phyloP scores from a whole-genome alignment of 1,139 yeast species.

The Yamadazyma conglobata region DNA sequence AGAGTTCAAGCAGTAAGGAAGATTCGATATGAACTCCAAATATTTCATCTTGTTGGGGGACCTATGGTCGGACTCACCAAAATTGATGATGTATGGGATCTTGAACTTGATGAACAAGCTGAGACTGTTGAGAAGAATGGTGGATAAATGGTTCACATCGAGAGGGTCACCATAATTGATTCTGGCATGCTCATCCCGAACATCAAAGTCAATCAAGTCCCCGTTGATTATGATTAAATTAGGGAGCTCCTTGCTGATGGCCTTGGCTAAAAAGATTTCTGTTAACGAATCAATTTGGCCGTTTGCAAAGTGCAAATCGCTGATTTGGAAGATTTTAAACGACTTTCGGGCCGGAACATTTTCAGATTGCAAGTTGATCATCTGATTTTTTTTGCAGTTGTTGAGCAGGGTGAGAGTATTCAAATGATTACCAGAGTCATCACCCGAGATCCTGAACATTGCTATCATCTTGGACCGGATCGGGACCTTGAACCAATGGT shows the following conservation, averaged over 20 bases:
- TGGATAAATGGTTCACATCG: slow-evolving; percentile 1
- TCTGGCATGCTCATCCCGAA: slow-evolving; percentile 1
- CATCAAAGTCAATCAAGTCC: slow-evolving; percentile 24
- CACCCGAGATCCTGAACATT: slow-evolving; percentile 6
- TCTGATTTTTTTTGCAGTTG: slow-evolving; percentile 9
- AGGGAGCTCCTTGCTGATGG: slow-evolving; percentile 29
- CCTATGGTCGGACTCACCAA: slow-evolving; percentile 33
- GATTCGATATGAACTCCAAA: slow-evolving; percentile 24
- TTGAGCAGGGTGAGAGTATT: slow-evolving; percentile 6
- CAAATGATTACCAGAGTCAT: slow-evolving; percentile 6
- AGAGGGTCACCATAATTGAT: background rate
- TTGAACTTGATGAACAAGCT: slow-evolving; percentile 30
- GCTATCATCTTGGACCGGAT: slow-evolving; percentile 6
- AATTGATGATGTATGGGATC: slow-evolving; percentile 36
- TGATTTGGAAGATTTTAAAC: slow-evolving; percentile 35
- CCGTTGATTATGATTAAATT: slow-evolving; percentile 42
- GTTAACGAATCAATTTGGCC: slow-evolving; percentile 19
- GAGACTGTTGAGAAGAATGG: slow-evolving; percentile 35
- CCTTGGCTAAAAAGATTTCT: slow-evolving; percentile 25
- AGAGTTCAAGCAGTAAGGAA: slow-evolving; percentile 31
- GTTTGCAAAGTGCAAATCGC: slow-evolving; percentile 39
- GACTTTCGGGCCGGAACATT: background rate
- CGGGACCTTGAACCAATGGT: slow-evolving; percentile 7
- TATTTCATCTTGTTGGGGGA: slow-evolving; percentile 9
- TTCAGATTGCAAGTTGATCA: slow-evolving; percentile 13